Base-by-base conservation (phyloP, 768 basidiomycete species). In the Tricholoma matsutake region DNA sequence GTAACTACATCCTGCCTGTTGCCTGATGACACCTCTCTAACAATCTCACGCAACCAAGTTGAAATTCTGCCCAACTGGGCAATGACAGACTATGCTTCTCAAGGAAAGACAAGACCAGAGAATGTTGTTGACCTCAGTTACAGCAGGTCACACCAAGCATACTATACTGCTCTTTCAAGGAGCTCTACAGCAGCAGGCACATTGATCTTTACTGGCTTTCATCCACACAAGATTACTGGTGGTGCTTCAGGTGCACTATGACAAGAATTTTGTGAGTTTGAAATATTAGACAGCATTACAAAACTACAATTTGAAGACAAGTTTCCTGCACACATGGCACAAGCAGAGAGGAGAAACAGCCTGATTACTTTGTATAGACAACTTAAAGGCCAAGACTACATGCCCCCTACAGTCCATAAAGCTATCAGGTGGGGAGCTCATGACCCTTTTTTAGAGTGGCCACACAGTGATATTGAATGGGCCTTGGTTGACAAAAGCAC, bases 51-150 rank as follows among this genome's bases (percentile, higher is more conserved):
- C 9, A 22, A 10, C 6, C 32, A 37, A n/a, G 35, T 56, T 4
- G 34, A 56, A 11, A 8, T 22, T 6, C 9, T 39, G 10, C 54
- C 54, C 2, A 56, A 56, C 16, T 56, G 20, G 20, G 18, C 54
- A 2, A 56, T 54, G 54, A 54, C 54, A 35, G 54, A 54, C 28
- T 54, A 54, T 54, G 31, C 54, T 1, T 70, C 68, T 0, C 74
- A 75, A 64, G 74, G 73, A 4, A 71, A 70, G 58, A 71, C 71
- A 25, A 29, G 73, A 16, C 13, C 29, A n/a, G 25, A 47, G 1
- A 76, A 75, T 68, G 61, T 69, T 5, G 70, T 74, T 8, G 65
- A 75, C 54, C 41, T 73, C 6, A 60, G 57, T 18, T 59, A 66
- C 22, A 37, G 54, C 8, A 1, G 35, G 29, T 56, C 34, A 1